Evolutionary conservation across 129 eudicot species (phyloP), one percentile per base, ranked within the genome.

Genomic region (Ambrosia trifida): DNA sequence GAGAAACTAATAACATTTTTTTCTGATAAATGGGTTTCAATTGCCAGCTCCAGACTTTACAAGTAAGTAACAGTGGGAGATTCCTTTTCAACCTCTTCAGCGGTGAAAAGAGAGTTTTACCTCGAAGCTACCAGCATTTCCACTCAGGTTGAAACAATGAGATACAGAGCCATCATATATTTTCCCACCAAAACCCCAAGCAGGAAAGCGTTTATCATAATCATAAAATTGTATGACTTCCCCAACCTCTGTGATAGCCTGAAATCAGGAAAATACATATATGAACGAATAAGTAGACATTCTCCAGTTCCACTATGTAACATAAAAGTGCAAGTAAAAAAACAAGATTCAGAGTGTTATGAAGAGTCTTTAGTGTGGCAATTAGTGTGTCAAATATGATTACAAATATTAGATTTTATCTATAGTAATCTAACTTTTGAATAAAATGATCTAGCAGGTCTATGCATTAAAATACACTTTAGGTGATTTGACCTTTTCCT

Each of bases 101-200:
- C 69, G 17, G n/a, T 36, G 32, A 47, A 62, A n/a, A n/a, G n/a
- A n/a, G n/a, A 73, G 41, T 47, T 36, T 13, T 83, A 89, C 97
- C 96, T 90, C 96, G 52, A 63, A 69, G 66, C 66, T 80, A 30
- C 66, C 61, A 5, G 82, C 79, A 38, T 77, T 81, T 71, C 95
- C 96, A 57, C 73, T 89, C 72, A 95, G 85, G 80, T 88, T 88
- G 78, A 95, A 95, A 75, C 99, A 95, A 83, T 95, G 99, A 72
- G 99, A 95, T 54, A 90, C 78, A 19, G 81, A 17, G 53, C 94
- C 88, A 52, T 75, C 70, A 32, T 66, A 64, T 18, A 81, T 32
- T 78, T 45, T 86, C 71, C 96, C 99, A 61, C 99, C 99, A 76
- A 95, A 95, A 19, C 99, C 99, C 99, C 99, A 95, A 70, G 99